These are phyloP conservation scores for Trichoderma sp. DNA, from an alignment of 2,329 filamentous ascomycete genomes.

Conservation along the genomic window DNA sequence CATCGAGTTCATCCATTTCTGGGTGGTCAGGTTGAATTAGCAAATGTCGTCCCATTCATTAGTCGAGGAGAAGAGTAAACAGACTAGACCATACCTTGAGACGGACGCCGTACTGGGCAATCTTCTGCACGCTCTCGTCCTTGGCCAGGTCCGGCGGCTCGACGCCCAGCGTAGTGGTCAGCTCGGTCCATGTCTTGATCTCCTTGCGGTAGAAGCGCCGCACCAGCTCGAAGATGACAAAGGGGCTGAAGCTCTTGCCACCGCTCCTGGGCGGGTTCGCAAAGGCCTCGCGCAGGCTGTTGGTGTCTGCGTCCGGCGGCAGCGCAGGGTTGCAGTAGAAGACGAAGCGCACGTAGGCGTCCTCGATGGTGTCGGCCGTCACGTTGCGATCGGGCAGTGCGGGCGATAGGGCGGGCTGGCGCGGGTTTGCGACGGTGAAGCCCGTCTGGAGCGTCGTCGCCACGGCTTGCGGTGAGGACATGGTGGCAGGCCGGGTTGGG, in stretches of 20 bases:
- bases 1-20: constrained; percentile 97
- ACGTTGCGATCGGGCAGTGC: constrained; percentile 68
- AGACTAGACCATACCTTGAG: constrained; percentile 65
- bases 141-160: constrained; percentile 80
- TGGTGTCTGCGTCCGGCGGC: constrained; percentile 64
- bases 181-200: constrained; percentile 89
- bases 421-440: constrained; percentile 20
- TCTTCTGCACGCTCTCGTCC: constrained; percentile 87
- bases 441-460: constrained; percentile 26
- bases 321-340: constrained; percentile 89
- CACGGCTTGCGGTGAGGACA: constrained; percentile 29
- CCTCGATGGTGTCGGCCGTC: constrained; percentile 70
- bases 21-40: constrained; percentile 2
- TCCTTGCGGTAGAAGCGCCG: constrained; percentile 76
- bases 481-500: constrained; percentile 11
- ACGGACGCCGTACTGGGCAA: constrained; percentile 91
- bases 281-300: constrained; percentile 73
- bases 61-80: not conserved
- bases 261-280: constrained; percentile 81
- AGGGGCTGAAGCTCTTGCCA: constrained; percentile 82
- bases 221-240: constrained; percentile 75
- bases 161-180: constrained; percentile 85
- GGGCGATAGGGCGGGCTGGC: constrained; percentile 28
- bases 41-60: not conserved
- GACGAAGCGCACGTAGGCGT: constrained; percentile 82